A percentile compares a stretch with the other conserved stretches of the same genome.
phyloP scores from a whole-genome alignment of 148 eudicot species.

The Arbutus unedo region DNA sequence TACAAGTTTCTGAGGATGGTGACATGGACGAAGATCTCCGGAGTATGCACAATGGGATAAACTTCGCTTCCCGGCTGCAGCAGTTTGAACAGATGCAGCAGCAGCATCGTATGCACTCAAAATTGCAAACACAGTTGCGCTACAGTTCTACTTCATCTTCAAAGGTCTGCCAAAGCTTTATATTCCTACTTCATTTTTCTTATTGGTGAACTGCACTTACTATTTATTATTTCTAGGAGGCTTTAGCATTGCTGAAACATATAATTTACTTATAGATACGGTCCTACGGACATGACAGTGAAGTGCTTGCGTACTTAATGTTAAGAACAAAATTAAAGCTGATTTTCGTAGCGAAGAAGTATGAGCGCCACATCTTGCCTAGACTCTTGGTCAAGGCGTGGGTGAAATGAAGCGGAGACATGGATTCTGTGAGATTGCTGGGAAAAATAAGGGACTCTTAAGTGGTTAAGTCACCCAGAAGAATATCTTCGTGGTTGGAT shows the following conservation, averaged over 20 bases:
- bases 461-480: neutral
- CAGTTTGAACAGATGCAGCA: constrained; percentile 74
- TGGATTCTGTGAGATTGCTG: neutral
- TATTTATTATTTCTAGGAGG: neutral
- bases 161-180: constrained; percentile 28
- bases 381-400: neutral
- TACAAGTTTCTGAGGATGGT: constrained; percentile 46
- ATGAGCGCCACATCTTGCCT: neutral
- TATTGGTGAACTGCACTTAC: neutral
- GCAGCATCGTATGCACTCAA: constrained; percentile 55
- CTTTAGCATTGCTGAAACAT: neutral
- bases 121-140: constrained; percentile 41
- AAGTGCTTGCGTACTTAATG: neutral
- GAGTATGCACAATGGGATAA: constrained; percentile 58
- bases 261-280: neutral
- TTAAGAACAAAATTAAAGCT: neutral
- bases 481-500: neutral
- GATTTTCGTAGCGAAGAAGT: neutral
- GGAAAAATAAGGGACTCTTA: neutral
- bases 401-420: neutral
- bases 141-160: constrained; percentile 39
- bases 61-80: constrained; percentile 64
- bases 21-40: constrained; percentile 35
- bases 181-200: neutral
- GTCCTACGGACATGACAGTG: neutral